These are phyloP conservation scores for Penicilliopsis zonata DNA, from an alignment of 495 filamentous ascomycete genomes.

Conservation along the genomic window DNA sequence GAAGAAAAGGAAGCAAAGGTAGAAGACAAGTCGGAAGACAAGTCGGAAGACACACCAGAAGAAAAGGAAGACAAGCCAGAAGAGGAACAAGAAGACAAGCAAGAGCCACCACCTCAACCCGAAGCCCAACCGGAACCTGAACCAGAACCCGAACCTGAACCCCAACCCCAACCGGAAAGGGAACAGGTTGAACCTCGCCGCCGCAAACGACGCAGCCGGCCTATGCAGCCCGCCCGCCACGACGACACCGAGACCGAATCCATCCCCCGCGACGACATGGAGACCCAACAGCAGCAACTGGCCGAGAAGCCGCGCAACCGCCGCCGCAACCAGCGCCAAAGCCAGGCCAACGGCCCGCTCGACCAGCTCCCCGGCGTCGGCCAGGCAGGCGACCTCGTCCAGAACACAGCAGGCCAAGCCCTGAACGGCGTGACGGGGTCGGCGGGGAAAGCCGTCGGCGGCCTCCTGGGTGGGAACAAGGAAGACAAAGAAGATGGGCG, in stretches of 20 bases:
- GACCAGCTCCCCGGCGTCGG: conserved; percentile 46
- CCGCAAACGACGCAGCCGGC: conserved; percentile 17
- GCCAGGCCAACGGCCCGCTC: conserved; percentile 31
- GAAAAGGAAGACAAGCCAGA: conserved; percentile 6
- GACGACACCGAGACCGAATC: conserved; percentile 26
- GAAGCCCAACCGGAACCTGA: conserved; percentile 10
- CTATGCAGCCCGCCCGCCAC: conserved; percentile 11
- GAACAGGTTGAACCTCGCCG: conserved; percentile 10
- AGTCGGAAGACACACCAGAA: conserved; percentile 7
- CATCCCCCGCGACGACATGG: conserved; percentile 27
- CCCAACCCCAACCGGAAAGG: conserved; percentile 12
- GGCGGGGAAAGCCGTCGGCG: conserved; percentile 47
- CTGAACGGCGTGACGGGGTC: conserved; percentile 43
- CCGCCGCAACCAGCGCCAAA: conserved; percentile 20
- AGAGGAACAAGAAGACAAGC: conserved; percentile 2
- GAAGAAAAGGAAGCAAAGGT: conserved; percentile 1
- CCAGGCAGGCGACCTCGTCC: conserved; percentile 43
- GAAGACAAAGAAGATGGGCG: conserved; percentile 34
- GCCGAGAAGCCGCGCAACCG: conserved; percentile 17
- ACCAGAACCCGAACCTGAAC: conserved; percentile 14
- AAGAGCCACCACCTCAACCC: conserved; percentile 6
- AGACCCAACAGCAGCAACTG: conserved; percentile 8
- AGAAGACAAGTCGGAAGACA: conserved; percentile 1
- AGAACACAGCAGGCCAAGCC: conserved; percentile 52
- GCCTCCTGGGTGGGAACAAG: conserved; percentile 24